These are phyloP conservation scores for Angophora floribunda DNA, from an alignment of 345 rosid genomes.

Conservation along the genomic window DNA sequence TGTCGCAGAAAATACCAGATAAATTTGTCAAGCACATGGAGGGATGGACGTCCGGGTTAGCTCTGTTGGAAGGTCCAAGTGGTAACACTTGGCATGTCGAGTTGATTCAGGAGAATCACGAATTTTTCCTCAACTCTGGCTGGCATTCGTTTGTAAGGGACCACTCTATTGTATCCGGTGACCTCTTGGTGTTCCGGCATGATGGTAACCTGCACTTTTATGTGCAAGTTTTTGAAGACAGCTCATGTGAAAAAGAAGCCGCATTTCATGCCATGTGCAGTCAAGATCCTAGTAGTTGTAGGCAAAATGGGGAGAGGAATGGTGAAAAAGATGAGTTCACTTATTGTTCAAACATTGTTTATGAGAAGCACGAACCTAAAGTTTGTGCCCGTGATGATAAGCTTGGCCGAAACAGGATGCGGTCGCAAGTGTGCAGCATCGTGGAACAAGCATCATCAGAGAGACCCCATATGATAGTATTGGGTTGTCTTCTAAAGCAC, in stretches of 20 bases:
- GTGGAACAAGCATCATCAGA: neutral
- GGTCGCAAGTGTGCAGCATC: neutral
- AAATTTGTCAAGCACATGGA: slow-evolving; percentile 30
- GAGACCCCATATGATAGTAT: neutral
- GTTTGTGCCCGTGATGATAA: neutral
- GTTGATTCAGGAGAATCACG: slow-evolving; percentile 16
- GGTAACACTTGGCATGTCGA: slow-evolving; percentile 37
- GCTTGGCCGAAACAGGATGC: neutral
- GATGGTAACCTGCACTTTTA: slow-evolving; percentile 37
- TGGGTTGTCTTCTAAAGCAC: neutral
- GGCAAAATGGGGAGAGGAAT: slow-evolving; percentile 9
- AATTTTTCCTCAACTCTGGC: slow-evolving; percentile 22
- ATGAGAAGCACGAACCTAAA: neutral
- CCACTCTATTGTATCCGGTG: slow-evolving; percentile 37
- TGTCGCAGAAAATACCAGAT: slow-evolving; percentile 36
- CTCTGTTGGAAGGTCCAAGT: slow-evolving; percentile 41
- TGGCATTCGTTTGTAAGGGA: slow-evolving; percentile 44
- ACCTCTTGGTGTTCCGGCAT: slow-evolving; percentile 48
- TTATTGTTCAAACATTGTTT: slow-evolving; percentile 6
- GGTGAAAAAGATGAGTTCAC: slow-evolving; percentile 24
- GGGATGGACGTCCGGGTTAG: slow-evolving; percentile 22
- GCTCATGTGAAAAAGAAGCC: slow-evolving; percentile 46
- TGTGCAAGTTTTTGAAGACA: slow-evolving; percentile 45
- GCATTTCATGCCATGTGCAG: slow-evolving; percentile 31
- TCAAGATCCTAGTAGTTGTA: slow-evolving; percentile 11